Evolutionary conservation across 164 flowering plant genomes (phyloP), one percentile per base, ranked within the genome.

Genomic region (Liriodendron chinense): DNA sequence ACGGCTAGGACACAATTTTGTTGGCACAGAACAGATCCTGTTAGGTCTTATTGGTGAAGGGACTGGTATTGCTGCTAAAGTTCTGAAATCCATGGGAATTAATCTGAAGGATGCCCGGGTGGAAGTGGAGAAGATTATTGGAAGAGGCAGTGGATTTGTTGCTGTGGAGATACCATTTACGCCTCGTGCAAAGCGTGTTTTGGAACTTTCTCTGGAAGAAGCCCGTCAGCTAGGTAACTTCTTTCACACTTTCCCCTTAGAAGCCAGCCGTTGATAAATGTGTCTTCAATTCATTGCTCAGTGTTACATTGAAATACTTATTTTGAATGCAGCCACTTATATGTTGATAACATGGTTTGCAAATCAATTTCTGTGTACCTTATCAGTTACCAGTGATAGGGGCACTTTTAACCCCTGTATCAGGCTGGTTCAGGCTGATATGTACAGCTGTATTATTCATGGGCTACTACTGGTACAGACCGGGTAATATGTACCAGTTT

Each of bases 41-140:
- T 80, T 96, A 82, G 98, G 99, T 48, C 96, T 96, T 76, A 92
- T 96, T 68, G 98, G 99, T 78, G 97, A 96, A 86, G 97, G 98
- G 65, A 94, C 99, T 77, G 99, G 99, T 1, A 96, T 96, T 83
- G 98, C 97, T 79, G 94, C 98, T 47, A 93, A 95, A 81, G 99
- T 95, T 48, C 89, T 95, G 47, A 95, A 95, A 76, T 92, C 98
- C 20, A 87, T 93, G 97, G 98, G 97, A 72, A 93, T 95, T 59
- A 95, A 87, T 83, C 82, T 95, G 67, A 93, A 93, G 79, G 98
- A 95, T 86, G 98, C 99, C 7, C 93, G 99, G 62, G 94, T 93
- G 1, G 99, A 93, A 76, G 98, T 95, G 53, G 99, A 95, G 81
- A 95, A 95, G 80, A 95, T 95, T 26, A 93, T 93, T 79, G 99